Evolutionary conservation across 805 yeast genomes (phyloP), one percentile per base, ranked within the genome.

Genomic region (Danielia oregonensis): DNA sequence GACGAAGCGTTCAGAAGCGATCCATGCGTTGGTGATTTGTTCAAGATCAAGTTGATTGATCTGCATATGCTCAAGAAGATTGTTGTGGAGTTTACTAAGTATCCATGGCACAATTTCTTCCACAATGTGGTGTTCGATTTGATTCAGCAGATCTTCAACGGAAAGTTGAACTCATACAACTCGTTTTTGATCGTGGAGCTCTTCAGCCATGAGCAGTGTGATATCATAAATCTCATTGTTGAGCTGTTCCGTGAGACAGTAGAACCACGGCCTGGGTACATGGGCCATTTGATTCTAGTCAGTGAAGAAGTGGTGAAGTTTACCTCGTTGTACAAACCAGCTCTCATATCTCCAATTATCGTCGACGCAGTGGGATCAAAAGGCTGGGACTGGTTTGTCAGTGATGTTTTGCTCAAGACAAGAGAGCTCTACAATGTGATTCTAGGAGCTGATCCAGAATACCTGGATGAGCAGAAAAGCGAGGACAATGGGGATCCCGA

Each of bases 61-160:
- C 79, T 78, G 56, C 72, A 74, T 23, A 78, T 87, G 39, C 70
- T 89, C 21, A 64, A 76, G 14, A 73, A 77, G 15, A 79, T 89
- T n/a, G 62, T 88, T 17, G 61, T 72, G 17, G 78, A 84, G 72
- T 86, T 93, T 52, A 80, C 89, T 59, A 66, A 73, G 41, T 87
- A 81, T 59, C 96, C 97, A 5, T 93, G 97, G 97, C 93, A 93
- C 58, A 93, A 93, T 55, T 93, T 93, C 54, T 74, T 93, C 68
- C 98, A 93, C 60, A 93, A 91, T 53, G 98, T 93, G 38, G 96
- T 93, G 6, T 93, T 91, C 68, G 99, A 93, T 61, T 78, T 93
- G 42, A 82, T 93, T 21, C 99, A 93, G 59, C 99, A 93, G 57
- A 79, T 93, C 13, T 75, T 93, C 57, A 88, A 87, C 58, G 97